A percentile compares a stretch with the other conserved stretches of the same genome.
Evolutionary conservation across 345 rosid species (phyloP).

Genomic region (Syzygium aqueum): DNA sequence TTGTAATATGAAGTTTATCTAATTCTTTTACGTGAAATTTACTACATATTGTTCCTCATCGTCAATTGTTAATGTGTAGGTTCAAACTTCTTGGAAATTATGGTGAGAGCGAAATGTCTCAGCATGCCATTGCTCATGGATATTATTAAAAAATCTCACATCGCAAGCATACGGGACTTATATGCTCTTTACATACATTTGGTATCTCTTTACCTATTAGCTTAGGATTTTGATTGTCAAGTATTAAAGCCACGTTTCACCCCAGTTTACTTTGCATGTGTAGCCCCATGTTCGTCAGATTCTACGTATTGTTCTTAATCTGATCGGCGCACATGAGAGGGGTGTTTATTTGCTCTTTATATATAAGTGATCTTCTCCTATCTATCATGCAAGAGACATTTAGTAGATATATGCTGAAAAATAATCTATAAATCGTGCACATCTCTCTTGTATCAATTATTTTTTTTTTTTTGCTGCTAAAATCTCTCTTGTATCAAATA

Average conservation of each 20-base stretch:
- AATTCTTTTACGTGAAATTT: not conserved
- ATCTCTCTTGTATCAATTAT: not conserved
- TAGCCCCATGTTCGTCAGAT: not conserved
- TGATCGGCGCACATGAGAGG: not conserved
- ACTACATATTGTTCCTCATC: not conserved
- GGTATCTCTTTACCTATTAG: not conserved
- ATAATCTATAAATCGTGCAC: not conserved
- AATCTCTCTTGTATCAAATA: not conserved
- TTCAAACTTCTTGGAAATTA: no score
- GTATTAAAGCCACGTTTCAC: not conserved
- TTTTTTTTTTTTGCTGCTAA: no score
- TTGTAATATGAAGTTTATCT: not conserved
- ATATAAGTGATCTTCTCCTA: accelerated
- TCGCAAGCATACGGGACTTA: not conserved
- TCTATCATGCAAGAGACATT: not conserved
- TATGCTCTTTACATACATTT: not conserved
- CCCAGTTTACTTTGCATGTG: not conserved
- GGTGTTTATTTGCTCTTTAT: not conserved
- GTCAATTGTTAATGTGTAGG: not conserved
- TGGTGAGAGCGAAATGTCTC: no score
- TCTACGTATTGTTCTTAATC: not conserved
- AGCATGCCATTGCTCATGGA: no score
- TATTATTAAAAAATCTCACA: not conserved
- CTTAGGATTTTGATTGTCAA: not conserved
- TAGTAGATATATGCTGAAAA: not conserved